Percentiles rank a stretch among this genome's conserved stretches.
Conservation (phyloP, 805 yeast species). For the Komagataella populi region DNA sequence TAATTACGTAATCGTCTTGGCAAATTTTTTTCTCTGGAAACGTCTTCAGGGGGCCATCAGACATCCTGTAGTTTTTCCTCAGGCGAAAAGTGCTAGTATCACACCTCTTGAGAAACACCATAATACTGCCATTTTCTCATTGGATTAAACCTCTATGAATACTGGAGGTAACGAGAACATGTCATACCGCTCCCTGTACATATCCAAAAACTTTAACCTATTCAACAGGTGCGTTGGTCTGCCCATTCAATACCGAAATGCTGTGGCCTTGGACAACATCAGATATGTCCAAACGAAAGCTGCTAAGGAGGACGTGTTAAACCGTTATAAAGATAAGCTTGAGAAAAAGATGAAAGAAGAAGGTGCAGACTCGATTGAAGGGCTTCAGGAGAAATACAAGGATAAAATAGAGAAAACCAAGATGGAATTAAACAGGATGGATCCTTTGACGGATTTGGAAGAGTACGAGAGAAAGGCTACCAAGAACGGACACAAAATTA, state of each 20-base stretch:
- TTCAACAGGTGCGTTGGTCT: background rate
- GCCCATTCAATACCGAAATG: background rate
- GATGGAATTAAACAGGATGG: constrained; percentile 43
- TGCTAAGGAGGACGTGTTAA: constrained; percentile 17
- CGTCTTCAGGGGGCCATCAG: background rate
- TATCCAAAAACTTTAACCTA: background rate
- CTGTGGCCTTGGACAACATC: background rate
- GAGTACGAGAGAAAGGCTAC: constrained; percentile 19
- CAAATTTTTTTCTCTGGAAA: background rate
- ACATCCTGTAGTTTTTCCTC: background rate
- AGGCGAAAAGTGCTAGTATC: background rate
- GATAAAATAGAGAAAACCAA: constrained; percentile 45
- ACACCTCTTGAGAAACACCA: background rate
- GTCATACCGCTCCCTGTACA: background rate
- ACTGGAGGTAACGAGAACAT: background rate
- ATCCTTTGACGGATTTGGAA: constrained; percentile 59
- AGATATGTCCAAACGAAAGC: constrained; percentile 9
- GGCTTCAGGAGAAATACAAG: constrained; percentile 47
- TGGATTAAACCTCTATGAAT: background rate
- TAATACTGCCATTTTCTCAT: background rate
- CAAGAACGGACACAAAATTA: constrained; percentile 9
- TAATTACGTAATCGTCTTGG: background rate
- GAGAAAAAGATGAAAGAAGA: constrained; percentile 20
- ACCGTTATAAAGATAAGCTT: constrained; percentile 26
- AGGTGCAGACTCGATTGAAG: constrained; percentile 37